Evolutionary conservation across 306 rosid genomes (phyloP).

Genomic region (Lathyrus aphaca): DNA sequence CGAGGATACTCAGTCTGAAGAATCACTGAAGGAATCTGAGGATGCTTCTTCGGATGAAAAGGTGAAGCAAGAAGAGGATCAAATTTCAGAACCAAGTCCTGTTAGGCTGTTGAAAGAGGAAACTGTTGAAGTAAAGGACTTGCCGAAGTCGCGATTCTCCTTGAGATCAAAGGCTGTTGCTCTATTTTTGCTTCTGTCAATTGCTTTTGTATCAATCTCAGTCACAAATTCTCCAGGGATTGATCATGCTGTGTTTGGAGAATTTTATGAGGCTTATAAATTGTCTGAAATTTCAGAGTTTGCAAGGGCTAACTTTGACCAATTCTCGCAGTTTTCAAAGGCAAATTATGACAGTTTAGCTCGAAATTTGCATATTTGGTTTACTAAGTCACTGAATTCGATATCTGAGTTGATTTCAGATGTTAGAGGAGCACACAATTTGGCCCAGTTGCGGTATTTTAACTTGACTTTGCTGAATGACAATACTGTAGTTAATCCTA

Average conservation of each 20-base stretch:
- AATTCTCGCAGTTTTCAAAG: slow-evolving; percentile 47
- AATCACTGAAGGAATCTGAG: slow-evolving; percentile 56
- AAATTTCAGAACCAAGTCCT: slow-evolving; percentile 45
- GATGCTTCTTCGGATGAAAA: slow-evolving; percentile 59
- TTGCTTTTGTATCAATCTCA: slow-evolving; percentile 49
- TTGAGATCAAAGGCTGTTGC: slow-evolving; percentile 47
- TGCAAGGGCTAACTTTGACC: slow-evolving; percentile 52
- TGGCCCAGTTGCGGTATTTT: slow-evolving; percentile 46
- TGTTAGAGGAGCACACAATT: slow-evolving; percentile 44
- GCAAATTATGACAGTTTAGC: slow-evolving; percentile 23
- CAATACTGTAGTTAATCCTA: slow-evolving; percentile 18
- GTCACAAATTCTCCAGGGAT: slow-evolving; percentile 40
- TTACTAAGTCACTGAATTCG: slow-evolving; percentile 38
- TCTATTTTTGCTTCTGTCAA: slow-evolving; percentile 52
- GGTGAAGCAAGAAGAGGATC: slow-evolving; percentile 33
- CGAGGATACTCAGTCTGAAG: slow-evolving; percentile 60
- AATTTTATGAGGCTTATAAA: slow-evolving; percentile 39
- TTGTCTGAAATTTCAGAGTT: slow-evolving; percentile 40
- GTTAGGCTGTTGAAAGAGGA: slow-evolving; percentile 31
- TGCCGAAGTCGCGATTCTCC: slow-evolving; percentile 41
- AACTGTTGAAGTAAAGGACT: slow-evolving; percentile 39
- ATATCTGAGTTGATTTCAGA: slow-evolving; percentile 45
- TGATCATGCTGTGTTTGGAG: slow-evolving; percentile 45
- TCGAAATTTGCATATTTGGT: slow-evolving; percentile 35
- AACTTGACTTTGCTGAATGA: slow-evolving; percentile 56